Conservation (phyloP, 2,329 filamentous ascomycete species). For the Hawksworthiomyces lignivorus region DNA sequence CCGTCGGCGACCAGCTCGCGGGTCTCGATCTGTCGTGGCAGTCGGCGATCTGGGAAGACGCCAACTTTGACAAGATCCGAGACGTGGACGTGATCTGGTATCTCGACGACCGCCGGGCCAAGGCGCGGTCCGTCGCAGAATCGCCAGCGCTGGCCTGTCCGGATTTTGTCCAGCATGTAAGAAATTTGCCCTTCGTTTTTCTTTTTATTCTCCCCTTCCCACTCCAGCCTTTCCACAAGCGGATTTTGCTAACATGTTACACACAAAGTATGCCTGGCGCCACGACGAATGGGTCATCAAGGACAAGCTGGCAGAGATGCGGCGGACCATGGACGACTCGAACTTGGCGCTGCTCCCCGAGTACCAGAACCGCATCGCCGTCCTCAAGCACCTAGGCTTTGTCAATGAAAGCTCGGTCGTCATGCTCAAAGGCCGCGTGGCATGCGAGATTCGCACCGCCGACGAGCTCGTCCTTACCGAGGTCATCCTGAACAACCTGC, state of each 20-base stretch:
- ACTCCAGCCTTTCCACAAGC: no score
- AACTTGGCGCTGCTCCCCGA: slow-evolving; percentile 93
- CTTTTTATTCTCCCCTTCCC: neutral
- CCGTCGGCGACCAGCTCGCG: slow-evolving; percentile 51
- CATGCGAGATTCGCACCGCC: slow-evolving; percentile 94
- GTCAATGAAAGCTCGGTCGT: slow-evolving; percentile 83
- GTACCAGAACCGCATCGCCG: slow-evolving; percentile 89
- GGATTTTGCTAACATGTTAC: neutral
- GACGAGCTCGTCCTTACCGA: slow-evolving; percentile 96
- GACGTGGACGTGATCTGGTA: slow-evolving; percentile 76
- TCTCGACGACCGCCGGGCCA: slow-evolving; percentile 60
- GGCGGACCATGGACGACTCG: slow-evolving; percentile 87
- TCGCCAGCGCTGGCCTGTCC: slow-evolving; percentile 63
- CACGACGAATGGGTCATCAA: slow-evolving; percentile 96
- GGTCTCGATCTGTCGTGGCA: slow-evolving; percentile 68
- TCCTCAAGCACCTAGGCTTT: slow-evolving; percentile 86
- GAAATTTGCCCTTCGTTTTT: slow-evolving; percentile 21
- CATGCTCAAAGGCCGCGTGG: slow-evolving; percentile 94
- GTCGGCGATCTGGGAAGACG: slow-evolving; percentile 70
- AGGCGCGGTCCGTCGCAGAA: slow-evolving; percentile 52
- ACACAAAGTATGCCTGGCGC: slow-evolving; percentile 87
- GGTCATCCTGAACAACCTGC: slow-evolving; percentile 90
- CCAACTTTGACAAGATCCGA: slow-evolving; percentile 74
- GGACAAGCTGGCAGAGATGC: slow-evolving; percentile 82
- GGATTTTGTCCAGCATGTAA: slow-evolving; percentile 78